Conservation (phyloP, 192 early-diverging fungal genomes). For the Linnemannia elongata region DNA sequence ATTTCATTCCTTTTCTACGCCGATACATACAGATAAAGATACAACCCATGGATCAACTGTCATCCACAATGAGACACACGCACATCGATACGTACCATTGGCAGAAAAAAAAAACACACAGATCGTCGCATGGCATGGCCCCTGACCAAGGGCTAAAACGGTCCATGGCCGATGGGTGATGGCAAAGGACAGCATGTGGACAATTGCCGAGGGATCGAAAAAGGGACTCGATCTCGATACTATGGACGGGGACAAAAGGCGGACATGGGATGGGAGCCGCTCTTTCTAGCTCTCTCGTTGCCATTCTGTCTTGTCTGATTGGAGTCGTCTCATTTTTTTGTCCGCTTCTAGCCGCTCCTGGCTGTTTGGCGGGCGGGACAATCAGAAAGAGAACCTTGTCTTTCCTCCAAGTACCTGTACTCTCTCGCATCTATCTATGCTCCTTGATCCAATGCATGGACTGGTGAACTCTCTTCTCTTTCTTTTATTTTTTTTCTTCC, state of each 20-base stretch:
- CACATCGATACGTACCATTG: background rate
- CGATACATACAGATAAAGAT: no score
- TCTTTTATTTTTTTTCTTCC: background rate
- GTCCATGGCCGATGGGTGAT: background rate
- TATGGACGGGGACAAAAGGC: background rate
- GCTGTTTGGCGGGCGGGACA: background rate
- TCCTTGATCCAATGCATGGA: background rate
- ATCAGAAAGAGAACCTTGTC: background rate
- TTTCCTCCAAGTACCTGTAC: background rate
- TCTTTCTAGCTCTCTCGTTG: background rate
- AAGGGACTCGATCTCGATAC: background rate
- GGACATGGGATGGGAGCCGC: background rate
- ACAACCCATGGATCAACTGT: no score
- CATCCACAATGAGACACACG: no score
- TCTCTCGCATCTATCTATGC: background rate
- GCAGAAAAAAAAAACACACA: background rate
- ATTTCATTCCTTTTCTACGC: background rate
- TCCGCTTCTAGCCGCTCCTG: background rate
- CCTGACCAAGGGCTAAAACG: background rate
- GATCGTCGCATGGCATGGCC: constrained; percentile 1
- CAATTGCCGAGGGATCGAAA: background rate
- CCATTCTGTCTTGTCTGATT: background rate
- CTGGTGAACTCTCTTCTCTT: background rate
- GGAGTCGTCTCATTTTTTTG: background rate
- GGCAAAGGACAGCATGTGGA: background rate